Conservation (phyloP, 1,284 basidiomycete species). For the Naganishia sp. region DNA sequence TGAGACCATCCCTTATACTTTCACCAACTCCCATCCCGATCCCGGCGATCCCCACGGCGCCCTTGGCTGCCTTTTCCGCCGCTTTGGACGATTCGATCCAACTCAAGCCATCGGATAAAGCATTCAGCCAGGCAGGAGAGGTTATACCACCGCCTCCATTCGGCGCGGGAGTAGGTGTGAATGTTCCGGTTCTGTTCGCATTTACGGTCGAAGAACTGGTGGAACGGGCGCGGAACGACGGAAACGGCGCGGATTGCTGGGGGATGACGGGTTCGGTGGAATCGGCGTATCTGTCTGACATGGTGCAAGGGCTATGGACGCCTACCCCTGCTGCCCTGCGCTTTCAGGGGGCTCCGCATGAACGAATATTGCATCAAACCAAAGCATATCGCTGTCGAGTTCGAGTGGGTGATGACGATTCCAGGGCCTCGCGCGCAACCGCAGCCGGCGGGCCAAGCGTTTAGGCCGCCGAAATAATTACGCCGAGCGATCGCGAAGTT, state of each 20-base stretch:
- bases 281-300: neutral
- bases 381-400: neutral
- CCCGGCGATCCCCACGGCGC: constrained; percentile 19
- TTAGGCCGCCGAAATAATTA: constrained; percentile 2
- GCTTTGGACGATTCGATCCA: constrained; percentile 34
- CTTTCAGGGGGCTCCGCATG: neutral
- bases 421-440: neutral
- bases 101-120: constrained; percentile 31
- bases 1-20: constrained; percentile 20
- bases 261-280: constrained; percentile 8
- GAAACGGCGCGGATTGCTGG: constrained; percentile 12
- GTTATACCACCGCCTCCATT: constrained; percentile 18
- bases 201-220: constrained; percentile 22
- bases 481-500: neutral
- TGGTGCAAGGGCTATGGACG: neutral
- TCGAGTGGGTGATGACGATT: constrained; percentile 1
- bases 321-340: neutral
- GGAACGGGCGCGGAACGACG: constrained; percentile 17
- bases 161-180: neutral
- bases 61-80: constrained; percentile 30
- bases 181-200: constrained; percentile 1
- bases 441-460: neutral
- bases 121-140: constrained; percentile 30
- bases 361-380: no score
- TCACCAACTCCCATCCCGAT: constrained; percentile 27